Conservation (phyloP, 768 basidiomycete genomes). For the Dentipellis sp. region DNA sequence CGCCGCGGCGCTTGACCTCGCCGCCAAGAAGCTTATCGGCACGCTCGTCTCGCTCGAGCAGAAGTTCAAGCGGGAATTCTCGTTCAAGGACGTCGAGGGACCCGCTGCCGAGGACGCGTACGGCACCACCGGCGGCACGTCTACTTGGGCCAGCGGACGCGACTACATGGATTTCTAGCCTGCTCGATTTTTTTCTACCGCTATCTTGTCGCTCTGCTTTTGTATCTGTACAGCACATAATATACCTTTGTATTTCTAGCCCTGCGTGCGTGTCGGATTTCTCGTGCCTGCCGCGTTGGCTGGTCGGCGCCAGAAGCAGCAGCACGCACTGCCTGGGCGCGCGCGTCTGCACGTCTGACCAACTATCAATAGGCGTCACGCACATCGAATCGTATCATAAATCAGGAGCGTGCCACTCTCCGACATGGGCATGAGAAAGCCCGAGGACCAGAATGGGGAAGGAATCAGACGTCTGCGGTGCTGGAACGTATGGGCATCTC, state of each 20-base stretch:
- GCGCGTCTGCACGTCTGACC: no score
- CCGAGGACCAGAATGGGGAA: no score
- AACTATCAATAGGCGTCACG: no score
- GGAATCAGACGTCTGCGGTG: no score
- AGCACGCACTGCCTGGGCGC: no score
- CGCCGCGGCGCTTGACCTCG: slow-evolving; percentile 71
- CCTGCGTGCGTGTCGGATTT: background rate
- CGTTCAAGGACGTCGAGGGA: slow-evolving; percentile 62
- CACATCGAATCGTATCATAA: no score
- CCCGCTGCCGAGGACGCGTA: slow-evolving; percentile 23
- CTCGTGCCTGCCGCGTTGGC: background rate
- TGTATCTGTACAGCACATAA: slow-evolving; percentile 5
- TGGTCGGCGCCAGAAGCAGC: background rate
- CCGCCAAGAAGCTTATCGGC: slow-evolving; percentile 72
- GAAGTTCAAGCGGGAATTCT: slow-evolving; percentile 79
- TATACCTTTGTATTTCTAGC: background rate
- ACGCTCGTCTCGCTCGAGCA: slow-evolving; percentile 50
- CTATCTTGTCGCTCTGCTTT: slow-evolving; percentile 4
- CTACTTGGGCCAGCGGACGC: slow-evolving; percentile 15
- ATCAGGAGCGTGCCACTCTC: no score
- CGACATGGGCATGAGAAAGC: no score
- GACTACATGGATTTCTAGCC: slow-evolving; percentile 19
- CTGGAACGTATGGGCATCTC: no score
- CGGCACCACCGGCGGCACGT: slow-evolving; percentile 14
- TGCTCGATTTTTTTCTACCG: background rate